Evolutionary conservation across 75 land plant species (phyloP).

Genomic region (Azolla pinnata): DNA sequence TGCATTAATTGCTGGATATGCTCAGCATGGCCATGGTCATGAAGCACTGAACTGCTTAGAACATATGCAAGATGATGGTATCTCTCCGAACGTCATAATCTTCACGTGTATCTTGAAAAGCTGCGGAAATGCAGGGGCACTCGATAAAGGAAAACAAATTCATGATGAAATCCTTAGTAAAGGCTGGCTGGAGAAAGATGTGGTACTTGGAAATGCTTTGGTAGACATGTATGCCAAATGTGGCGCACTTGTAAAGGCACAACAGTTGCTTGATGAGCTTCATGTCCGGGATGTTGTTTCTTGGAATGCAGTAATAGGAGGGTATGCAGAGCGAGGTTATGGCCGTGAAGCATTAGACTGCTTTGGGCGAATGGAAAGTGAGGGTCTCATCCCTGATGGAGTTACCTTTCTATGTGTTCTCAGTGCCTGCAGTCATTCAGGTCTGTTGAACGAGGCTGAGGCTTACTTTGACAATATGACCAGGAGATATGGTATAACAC

Average conservation of each 20-base stretch:
- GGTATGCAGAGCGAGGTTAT: slow-evolving; percentile 26
- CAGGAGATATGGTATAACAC: slow-evolving; percentile 17
- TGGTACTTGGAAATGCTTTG: slow-evolving; percentile 23
- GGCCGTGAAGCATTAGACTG: slow-evolving; percentile 22
- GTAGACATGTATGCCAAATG: slow-evolving; percentile 42
- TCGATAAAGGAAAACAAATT: slow-evolving; percentile 16
- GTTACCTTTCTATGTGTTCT: slow-evolving; percentile 11
- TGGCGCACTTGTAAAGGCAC: slow-evolving; percentile 28
- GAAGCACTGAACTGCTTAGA: slow-evolving; percentile 16
- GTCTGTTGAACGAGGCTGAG: neutral
- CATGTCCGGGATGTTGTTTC: slow-evolving; percentile 21
- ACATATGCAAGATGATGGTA: slow-evolving; percentile 10
- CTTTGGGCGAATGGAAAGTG: slow-evolving; percentile 23
- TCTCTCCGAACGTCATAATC: slow-evolving; percentile 8
- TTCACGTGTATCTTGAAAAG: slow-evolving; percentile 11
- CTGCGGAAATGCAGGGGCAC: slow-evolving; percentile 7
- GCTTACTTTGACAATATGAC: neutral
- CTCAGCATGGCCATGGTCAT: slow-evolving; percentile 6
- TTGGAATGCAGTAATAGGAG: slow-evolving; percentile 36
- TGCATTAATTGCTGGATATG: slow-evolving; percentile 18
- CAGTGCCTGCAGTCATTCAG: slow-evolving; percentile 7
- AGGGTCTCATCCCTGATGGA: slow-evolving; percentile 12
- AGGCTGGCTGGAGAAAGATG: neutral
- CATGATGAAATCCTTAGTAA: slow-evolving; percentile 9
- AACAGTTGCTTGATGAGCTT: slow-evolving; percentile 19